phyloP scores from a whole-genome alignment of 164 flowering plant species.

The Stephania japonica region DNA sequence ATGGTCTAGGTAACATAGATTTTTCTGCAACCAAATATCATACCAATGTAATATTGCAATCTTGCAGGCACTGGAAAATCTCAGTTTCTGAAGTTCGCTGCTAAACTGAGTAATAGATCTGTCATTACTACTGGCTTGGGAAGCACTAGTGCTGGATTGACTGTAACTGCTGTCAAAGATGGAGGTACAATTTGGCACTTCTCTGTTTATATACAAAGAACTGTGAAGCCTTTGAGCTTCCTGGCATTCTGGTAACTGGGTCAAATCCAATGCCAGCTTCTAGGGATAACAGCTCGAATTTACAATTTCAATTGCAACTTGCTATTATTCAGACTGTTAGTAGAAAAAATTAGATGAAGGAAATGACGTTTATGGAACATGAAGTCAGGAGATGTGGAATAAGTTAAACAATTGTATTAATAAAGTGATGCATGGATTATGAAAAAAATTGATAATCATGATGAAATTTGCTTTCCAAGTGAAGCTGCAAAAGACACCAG shows the following conservation, averaged over 20 bases:
- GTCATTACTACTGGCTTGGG: conserved; percentile 98
- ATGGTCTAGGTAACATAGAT: neutral
- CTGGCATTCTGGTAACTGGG: neutral
- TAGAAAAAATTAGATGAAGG: neutral
- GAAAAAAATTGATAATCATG: neutral
- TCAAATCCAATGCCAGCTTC: neutral
- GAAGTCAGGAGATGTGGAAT: neutral
- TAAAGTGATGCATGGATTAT: neutral
- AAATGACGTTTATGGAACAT: neutral
- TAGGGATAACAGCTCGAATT: too few species aligned
- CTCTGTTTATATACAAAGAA: neutral
- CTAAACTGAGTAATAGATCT: conserved; percentile 90
- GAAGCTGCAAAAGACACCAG: neutral
- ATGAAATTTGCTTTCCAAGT: neutral
- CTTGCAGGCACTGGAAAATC: conserved; percentile 87
- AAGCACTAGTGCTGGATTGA: conserved; percentile 96
- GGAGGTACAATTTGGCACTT: conserved; percentile 47
- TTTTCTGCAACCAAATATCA: neutral
- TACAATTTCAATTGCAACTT: neutral
- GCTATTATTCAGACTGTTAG: neutral
- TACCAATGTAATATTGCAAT: neutral
- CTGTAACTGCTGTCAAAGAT: conserved; percentile 97
- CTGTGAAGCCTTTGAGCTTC: neutral
- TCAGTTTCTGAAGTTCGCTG: conserved; percentile 93
- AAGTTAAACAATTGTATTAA: neutral